These are phyloP conservation scores for Psilocybe cubensis DNA, from an alignment of 768 basidiomycete species.

Conservation along the genomic window DNA sequence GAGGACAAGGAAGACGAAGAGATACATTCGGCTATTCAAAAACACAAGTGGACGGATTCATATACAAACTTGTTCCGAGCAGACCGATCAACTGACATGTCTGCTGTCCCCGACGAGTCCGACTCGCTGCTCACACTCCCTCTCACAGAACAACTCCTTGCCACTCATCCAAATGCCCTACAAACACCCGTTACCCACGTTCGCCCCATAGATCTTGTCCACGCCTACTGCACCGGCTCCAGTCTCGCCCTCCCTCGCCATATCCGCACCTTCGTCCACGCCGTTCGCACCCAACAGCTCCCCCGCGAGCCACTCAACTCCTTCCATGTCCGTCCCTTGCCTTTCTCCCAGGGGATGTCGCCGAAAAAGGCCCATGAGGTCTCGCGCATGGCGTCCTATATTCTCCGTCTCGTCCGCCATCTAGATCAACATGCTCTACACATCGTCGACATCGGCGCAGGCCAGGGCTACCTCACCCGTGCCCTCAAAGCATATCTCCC, in stretches of 20 bases:
- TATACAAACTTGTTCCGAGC: slow-evolving; percentile 8
- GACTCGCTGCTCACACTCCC: not conserved
- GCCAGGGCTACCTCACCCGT: slow-evolving; percentile 75
- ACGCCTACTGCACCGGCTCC: not conserved
- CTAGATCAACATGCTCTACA: slow-evolving; percentile 29
- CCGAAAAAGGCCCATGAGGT: slow-evolving; percentile 82
- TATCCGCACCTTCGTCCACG: not conserved
- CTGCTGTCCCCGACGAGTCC: slow-evolving; percentile 8
- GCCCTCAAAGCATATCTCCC: slow-evolving; percentile 38
- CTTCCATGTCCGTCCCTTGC: slow-evolving; percentile 5
- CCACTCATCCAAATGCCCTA: slow-evolving; percentile 4
- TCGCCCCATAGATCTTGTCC: not conserved
- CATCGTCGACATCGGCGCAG: slow-evolving; percentile 76
- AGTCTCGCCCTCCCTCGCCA: not conserved
- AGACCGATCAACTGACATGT: slow-evolving; percentile 11
- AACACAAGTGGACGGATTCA: not conserved
- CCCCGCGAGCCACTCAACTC: slow-evolving; percentile 27
- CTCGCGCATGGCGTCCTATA: slow-evolving; percentile 59
- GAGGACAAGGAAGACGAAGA: slow-evolving; percentile 25
- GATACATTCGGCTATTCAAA: not conserved
- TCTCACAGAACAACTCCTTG: not conserved
- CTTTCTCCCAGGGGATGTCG: slow-evolving; percentile 55
- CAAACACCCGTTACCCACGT: not conserved
- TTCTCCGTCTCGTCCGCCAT: slow-evolving; percentile 39
- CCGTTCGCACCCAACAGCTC: slow-evolving; percentile 26